phyloP scores from a whole-genome alignment of 306 rosid species.

The Styphnolobium japonicum region DNA sequence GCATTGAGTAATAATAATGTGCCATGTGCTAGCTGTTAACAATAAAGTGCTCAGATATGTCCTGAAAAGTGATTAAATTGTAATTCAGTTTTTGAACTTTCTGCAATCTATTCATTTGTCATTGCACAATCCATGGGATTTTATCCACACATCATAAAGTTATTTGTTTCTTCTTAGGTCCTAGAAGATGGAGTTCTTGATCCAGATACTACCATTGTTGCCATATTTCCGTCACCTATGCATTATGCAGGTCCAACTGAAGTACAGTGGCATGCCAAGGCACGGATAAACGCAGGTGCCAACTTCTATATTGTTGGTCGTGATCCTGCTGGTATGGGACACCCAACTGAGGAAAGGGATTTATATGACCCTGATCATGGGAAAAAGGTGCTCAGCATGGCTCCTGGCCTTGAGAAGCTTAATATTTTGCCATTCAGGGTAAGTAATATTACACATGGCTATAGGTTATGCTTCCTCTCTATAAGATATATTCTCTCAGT shows the following conservation, averaged over 20 bases:
- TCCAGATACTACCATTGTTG: slow-evolving; percentile 87
- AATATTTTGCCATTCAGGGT: slow-evolving; percentile 94
- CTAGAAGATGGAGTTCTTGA: slow-evolving; percentile 95
- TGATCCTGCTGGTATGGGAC: slow-evolving; percentile 99
- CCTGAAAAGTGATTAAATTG: background rate
- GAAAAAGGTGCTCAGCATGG: slow-evolving; percentile 90
- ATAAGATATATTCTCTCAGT: background rate
- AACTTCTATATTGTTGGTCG: slow-evolving; percentile 98
- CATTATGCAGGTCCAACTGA: slow-evolving; percentile 99
- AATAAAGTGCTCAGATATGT: background rate
- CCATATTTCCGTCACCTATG: slow-evolving; percentile 98
- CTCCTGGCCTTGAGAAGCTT: slow-evolving; percentile 96
- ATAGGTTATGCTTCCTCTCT: background rate
- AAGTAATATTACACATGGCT: slow-evolving; percentile 14
- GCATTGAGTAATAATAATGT: background rate
- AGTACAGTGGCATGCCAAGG: slow-evolving; percentile 99
- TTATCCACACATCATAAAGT: background rate
- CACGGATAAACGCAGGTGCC: slow-evolving; percentile 93
- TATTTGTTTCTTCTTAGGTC: slow-evolving; percentile 53
- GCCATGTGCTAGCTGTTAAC: background rate
- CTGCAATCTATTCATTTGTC: background rate
- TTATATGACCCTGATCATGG: slow-evolving; percentile 96
- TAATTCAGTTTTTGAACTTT: background rate
- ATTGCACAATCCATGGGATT: background rate
- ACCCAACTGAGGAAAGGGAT: slow-evolving; percentile 92